Base-by-base conservation (phyloP, 805 yeast genomes). In the Saturnispora quitensis region DNA sequence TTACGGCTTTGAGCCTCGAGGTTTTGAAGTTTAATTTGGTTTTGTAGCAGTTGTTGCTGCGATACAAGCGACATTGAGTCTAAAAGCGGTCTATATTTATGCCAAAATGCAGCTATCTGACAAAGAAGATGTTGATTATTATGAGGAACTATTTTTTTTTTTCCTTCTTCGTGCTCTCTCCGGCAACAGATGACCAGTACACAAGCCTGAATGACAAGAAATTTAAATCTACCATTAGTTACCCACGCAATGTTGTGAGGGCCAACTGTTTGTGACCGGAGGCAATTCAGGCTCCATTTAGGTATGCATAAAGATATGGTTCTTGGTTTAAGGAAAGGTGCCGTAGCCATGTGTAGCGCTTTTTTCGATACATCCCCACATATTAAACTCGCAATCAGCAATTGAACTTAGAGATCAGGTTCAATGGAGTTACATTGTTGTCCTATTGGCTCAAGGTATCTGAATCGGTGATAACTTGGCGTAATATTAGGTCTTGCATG, bases 11-110 rank as follows among this genome's bases (percentile, higher is more conserved):
- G 74, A 50, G 64, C 68, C 57, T 73, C 76, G 50, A 75, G 61
- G 51, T 67, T 73, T 50, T 73, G 75, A 47, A 75, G 61, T 51
- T 76, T 80, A 24, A 73, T 70, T 53, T 73, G 68, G 55, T 74
- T 75, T 52, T 72, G 75, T 38, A 70, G 67, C 49, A 73, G 70
- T 52, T 75, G 80, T 50, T 71, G 73, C 53, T 67, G 71, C 24
- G 78, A 72, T 7, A 66, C 69, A 46, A 66, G 58, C 5, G 51
- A 49, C 51, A 49, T 49, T 31, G 34, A n/a, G 34, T 8, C 34
- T 31, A 15, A 9, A 3, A 15, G 20, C 33, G 25, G 12, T 13
- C 15, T 43, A 13, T 10, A 33, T 25, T 42, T 24, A 22, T 24
- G 22, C 15, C 20, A 18, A 18, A 4, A 10, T 38, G 20, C 8